A percentile compares a stretch with the other conserved stretches of the same genome.
Evolutionary conservation across 805 yeast species (phyloP).

Genomic region (Saturnispora kantuleensis): DNA sequence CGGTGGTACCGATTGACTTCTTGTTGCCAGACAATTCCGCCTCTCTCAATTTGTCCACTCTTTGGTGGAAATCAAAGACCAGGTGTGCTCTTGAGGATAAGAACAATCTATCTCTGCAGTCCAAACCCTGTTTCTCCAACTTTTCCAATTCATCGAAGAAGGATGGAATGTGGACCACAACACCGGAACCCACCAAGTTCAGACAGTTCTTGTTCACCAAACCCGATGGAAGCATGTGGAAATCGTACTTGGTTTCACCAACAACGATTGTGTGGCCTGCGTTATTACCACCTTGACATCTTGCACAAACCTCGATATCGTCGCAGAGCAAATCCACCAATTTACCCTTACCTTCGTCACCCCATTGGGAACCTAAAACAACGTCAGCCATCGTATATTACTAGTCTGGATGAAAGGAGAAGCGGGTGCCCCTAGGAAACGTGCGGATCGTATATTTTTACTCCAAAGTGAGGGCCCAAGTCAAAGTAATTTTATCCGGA

Average conservation of each 20-base stretch:
- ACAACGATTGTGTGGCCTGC: conserved; percentile 99
- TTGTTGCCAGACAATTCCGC: conserved; percentile 73
- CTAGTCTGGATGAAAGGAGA: no score
- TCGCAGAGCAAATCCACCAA: conserved; percentile 93
- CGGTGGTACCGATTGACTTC: conserved; percentile 93
- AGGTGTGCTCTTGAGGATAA: conserved; percentile 90
- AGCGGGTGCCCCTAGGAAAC: no score
- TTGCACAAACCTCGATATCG: conserved; percentile 89
- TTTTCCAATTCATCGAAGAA: conserved; percentile 79
- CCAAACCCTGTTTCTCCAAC: conserved; percentile 73
- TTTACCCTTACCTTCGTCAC: conserved; percentile 99
- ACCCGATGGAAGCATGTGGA: conserved; percentile 99
- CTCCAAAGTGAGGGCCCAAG: neutral
- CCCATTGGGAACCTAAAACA: conserved; percentile 98
- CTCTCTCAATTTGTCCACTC: conserved; percentile 92
- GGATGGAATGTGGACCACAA: conserved; percentile 90
- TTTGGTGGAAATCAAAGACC: conserved; percentile 96
- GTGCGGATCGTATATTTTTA: neutral
- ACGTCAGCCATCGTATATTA: conserved; percentile 60
- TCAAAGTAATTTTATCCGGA: no score
- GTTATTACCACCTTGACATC: conserved; percentile 98
- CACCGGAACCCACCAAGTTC: conserved; percentile 92
- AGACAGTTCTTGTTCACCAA: conserved; percentile 85
- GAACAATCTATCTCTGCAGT: conserved; percentile 67
- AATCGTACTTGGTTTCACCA: conserved; percentile 78